Percentiles rank a stretch among this genome's conserved stretches.
Conservation (phyloP, 2,329 filamentous ascomycete species). For the Colletotrichum coccodes region DNA sequence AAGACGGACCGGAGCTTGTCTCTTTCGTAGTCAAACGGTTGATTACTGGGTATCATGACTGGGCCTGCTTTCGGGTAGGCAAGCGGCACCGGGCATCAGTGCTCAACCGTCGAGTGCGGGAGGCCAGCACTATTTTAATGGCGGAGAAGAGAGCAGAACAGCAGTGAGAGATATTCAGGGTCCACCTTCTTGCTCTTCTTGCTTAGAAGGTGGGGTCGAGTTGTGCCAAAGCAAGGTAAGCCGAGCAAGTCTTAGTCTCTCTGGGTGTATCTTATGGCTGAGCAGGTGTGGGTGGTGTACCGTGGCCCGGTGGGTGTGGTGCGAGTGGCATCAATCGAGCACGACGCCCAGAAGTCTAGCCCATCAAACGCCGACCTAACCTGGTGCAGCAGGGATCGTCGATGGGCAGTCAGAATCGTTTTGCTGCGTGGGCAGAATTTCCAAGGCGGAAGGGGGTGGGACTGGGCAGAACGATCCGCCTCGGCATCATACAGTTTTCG, state of each 20-base stretch:
- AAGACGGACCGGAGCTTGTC: slow-evolving; percentile 11
- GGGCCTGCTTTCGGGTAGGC: slow-evolving; percentile 11
- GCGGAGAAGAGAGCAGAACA: slow-evolving; percentile 24
- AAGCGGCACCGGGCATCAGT: slow-evolving; percentile 16
- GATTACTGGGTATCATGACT: slow-evolving; percentile 26
- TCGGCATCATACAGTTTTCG: slow-evolving; percentile 23
- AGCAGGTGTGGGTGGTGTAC: slow-evolving; percentile 4
- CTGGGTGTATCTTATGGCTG: slow-evolving; percentile 13
- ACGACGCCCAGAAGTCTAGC: slow-evolving; percentile 25
- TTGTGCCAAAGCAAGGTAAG: slow-evolving; percentile 24
- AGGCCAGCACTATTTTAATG: slow-evolving; percentile 31
- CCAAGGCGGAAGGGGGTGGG: slow-evolving; percentile 17
- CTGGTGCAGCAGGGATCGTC: slow-evolving; percentile 22
- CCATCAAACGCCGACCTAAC: slow-evolving; percentile 25
- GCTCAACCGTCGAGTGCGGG: slow-evolving; percentile 15
- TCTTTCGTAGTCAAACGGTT: slow-evolving; percentile 19
- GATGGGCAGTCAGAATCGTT: slow-evolving; percentile 23
- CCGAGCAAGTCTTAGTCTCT: slow-evolving; percentile 25
- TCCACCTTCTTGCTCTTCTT: slow-evolving; percentile 27
- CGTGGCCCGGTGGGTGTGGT: slow-evolving; percentile 10
- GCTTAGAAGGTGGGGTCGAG: slow-evolving; percentile 26
- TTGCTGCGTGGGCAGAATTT: slow-evolving; percentile 33
- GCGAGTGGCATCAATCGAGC: slow-evolving; percentile 12
- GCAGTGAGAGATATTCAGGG: slow-evolving; percentile 30
- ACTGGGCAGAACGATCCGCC: slow-evolving; percentile 28